phyloP scores from a whole-genome alignment of 2,329 filamentous ascomycete species.

The Pseudogymnoascus sp. region DNA sequence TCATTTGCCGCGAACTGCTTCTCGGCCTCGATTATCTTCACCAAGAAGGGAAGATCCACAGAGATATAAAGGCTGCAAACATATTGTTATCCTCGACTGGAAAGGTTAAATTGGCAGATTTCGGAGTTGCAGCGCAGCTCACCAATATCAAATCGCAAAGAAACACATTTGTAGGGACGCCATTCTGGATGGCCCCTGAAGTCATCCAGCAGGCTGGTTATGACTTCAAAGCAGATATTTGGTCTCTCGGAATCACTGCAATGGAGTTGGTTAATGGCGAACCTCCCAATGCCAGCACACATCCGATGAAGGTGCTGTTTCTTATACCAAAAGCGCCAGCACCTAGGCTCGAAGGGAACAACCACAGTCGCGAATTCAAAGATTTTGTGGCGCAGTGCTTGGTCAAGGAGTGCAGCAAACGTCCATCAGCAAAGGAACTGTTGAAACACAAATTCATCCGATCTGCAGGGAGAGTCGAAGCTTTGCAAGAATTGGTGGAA shows the following conservation, averaged over 20 bases:
- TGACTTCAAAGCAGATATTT: slow-evolving; percentile 89
- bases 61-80: slow-evolving; percentile 95
- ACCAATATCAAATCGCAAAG: slow-evolving; percentile 97
- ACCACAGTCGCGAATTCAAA: slow-evolving; percentile 85
- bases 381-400: slow-evolving; percentile 89
- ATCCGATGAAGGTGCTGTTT: slow-evolving; percentile 92
- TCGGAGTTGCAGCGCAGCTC: slow-evolving; percentile 92
- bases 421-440: slow-evolving; percentile 80
- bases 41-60: slow-evolving; percentile 88
- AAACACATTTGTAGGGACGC: slow-evolving; percentile 95
- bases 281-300: slow-evolving; percentile 76
- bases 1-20: slow-evolving; percentile 87
- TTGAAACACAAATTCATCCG: slow-evolving; percentile 84
- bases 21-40: slow-evolving; percentile 90
- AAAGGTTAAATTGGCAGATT: slow-evolving; percentile 93
- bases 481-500: slow-evolving; percentile 78
- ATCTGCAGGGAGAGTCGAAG: slow-evolving; percentile 79
- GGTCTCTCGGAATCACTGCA: slow-evolving; percentile 86
- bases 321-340: slow-evolving; percentile 84
- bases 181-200: slow-evolving; percentile 95
- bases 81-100: slow-evolving; percentile 85
- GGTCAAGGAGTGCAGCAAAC: slow-evolving; percentile 80
- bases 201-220: slow-evolving; percentile 81
- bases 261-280: slow-evolving; percentile 86
- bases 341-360: slow-evolving; percentile 70